Base-by-base conservation (phyloP, 148 eudicot species). In the Rhododendron vialii region DNA sequence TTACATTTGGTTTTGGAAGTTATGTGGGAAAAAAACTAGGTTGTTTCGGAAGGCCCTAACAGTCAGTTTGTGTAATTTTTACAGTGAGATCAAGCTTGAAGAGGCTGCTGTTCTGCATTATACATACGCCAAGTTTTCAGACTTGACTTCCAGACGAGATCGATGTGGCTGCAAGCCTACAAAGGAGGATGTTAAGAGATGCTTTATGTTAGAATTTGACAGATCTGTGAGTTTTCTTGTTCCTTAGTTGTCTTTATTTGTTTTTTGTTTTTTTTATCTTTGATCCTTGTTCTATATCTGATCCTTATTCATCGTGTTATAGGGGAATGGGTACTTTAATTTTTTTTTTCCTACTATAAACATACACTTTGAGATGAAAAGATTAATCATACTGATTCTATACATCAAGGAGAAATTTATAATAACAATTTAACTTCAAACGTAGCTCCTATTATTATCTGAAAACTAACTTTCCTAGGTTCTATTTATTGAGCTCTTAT, bases 121-220 rank as follows among this genome's bases (percentile, higher is more conserved):
- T 77, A 96, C 98, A 87, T 96, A 96, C 84, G 83, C 98, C 85
- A 94, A 93, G 59, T 96, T 93, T 87, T 94, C 98, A 11, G 98
- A 96, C 87, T 88, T 96, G 91, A 96, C 98, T 83, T 96, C 98
- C 77, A 93, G 98, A 87, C 95, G 98, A 82, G 98, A 96, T 89
- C 90, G 98, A 63, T 96, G 98, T 93, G 98, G 98, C 86, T 96
- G 98, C 89, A 96, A 96, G 91, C 98, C 98, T 79, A 96, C 98
- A 3, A 96, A 96, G 87, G 98, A 96, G 43, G 98, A 96, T 88
- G 98, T 94, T 76, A 96, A 96, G 88, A 90, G 98, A 88, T 96
- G 98, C 91, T 96, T 96, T 89, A 96, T 96, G 98, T 85, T 96
- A 91, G 98, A 96, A 87, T 96, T 96, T 84, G 98, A 96, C 90